These are phyloP conservation scores for Brettanomyces custersianus DNA, from an alignment of 805 yeast species.

Conservation along the genomic window DNA sequence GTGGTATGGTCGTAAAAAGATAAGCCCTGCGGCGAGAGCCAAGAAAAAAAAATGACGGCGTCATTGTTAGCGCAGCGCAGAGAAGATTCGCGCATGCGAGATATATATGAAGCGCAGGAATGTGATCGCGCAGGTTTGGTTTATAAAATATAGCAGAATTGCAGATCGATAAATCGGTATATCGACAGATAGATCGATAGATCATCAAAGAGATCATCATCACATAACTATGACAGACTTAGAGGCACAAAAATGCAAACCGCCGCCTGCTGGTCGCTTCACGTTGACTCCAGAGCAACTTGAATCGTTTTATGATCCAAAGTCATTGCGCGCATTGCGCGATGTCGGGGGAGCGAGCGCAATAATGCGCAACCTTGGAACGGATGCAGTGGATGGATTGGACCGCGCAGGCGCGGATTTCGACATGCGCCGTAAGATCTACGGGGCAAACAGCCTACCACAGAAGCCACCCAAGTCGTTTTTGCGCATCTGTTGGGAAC, in stretches of 20 bases:
- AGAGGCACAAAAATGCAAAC: constrained; percentile 5
- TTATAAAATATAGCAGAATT: no score
- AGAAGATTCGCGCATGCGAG: no score
- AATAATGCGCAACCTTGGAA: constrained; percentile 24
- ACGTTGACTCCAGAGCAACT: constrained; percentile 27
- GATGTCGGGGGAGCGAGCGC: constrained; percentile 37
- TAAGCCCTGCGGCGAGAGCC: no score
- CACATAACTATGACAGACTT: constrained; percentile 7
- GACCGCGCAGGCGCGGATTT: constrained; percentile 24
- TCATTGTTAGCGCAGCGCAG: no score
- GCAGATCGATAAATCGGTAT: no score
- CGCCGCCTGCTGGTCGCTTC: constrained; percentile 8
- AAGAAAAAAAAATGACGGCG: no score
- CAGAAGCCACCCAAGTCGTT: constrained; percentile 63
- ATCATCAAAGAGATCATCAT: no score
- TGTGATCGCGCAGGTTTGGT: no score
- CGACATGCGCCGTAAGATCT: constrained; percentile 34
- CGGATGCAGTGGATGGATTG: constrained; percentile 36
- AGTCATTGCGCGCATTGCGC: constrained; percentile 36
- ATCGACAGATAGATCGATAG: no score
- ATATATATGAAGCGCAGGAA: no score
- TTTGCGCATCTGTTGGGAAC: constrained; percentile 61
- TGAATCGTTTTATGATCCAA: constrained; percentile 52
- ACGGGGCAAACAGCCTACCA: constrained; percentile 69
- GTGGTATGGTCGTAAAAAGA: no score